Evolutionary conservation across 2,329 filamentous ascomycete species (phyloP), one percentile per base, ranked within the genome.

Genomic region (Aspergillus floridensis): DNA sequence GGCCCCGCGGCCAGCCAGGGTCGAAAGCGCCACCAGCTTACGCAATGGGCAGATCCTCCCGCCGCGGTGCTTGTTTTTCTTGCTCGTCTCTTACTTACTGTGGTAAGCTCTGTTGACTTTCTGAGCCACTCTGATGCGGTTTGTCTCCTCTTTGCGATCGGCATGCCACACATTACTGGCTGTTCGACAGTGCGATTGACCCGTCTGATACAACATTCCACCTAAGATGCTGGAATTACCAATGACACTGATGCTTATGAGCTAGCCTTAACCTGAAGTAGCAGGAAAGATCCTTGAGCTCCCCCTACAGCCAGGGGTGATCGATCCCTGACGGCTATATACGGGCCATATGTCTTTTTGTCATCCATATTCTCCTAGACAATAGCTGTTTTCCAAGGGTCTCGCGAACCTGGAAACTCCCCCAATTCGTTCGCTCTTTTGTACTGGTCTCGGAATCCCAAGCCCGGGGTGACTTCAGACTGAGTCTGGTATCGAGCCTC

Each of bases 1-100:
- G 38, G 38, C 56, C 44, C 52, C 35, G 38, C 57, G 26, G 49
- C 49, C 31, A 38, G 41, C 49, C 55, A 59, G 59, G 58, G 57
- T 58, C 56, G 26, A 32, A 59, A 61, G 62, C 62, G 60, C 65
- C 64, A 66, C 65, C 53, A 22, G 64, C 56, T 67, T 67, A 67
- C 65, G 63, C 65, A 67, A 67, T 59, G 58, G 35, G 51, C 53
- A 46, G 56, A 61, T 64, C 59, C 53, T 49, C 57, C 21, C 22
- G 31, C 53, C 41, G 47, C 54, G 53, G 52, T 58, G 53, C 58
- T 59, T 62, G 51, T 50, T 35, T 53, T 21, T 35, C 44, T 49
- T 53, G 38, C 38, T 47, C 54, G 54, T 31, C 57, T 55, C 35
- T 48, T 51, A 38, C 49, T 53, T 53, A 32, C 56, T 49, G n/a